A percentile compares a stretch with the other conserved stretches of the same genome.
phyloP scores from a whole-genome alignment of 106 monocot species.

The Posidonia australis region DNA sequence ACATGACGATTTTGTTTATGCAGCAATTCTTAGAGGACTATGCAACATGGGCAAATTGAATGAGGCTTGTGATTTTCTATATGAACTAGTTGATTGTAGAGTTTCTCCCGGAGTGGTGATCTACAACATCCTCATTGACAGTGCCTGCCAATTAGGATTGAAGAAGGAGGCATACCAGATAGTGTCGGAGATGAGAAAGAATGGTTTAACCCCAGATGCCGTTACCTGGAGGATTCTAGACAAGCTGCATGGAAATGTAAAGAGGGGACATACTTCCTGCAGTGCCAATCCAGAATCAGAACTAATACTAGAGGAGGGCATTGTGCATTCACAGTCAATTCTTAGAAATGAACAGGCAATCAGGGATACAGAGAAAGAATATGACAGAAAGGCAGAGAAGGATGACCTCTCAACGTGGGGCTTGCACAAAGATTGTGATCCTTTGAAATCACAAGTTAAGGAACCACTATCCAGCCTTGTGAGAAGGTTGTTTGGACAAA shows the following conservation, averaged over 20 bases:
- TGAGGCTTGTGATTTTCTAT: constrained; percentile 74
- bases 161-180: constrained; percentile 72
- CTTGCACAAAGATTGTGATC: no score
- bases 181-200: constrained; percentile 76
- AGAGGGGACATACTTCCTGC: neutral
- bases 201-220: constrained; percentile 63
- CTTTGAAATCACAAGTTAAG: no score
- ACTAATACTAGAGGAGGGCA: neutral
- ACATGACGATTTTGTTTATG: constrained; percentile 81
- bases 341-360: no score
- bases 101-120: constrained; percentile 56
- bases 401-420: no score
- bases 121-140: constrained; percentile 74
- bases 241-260: constrained; percentile 37
- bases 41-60: constrained; percentile 48
- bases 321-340: no score
- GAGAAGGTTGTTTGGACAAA: no score
- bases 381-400: no score
- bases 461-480: no score
- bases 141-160: constrained; percentile 44
- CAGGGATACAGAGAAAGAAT: no score
- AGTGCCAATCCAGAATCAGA: constrained; percentile 5
- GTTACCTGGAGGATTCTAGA: constrained; percentile 86
- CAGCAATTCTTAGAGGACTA: constrained; percentile 56
- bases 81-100: constrained; percentile 74